phyloP scores from a whole-genome alignment of 306 rosid species.

The Castanea sativa region DNA sequence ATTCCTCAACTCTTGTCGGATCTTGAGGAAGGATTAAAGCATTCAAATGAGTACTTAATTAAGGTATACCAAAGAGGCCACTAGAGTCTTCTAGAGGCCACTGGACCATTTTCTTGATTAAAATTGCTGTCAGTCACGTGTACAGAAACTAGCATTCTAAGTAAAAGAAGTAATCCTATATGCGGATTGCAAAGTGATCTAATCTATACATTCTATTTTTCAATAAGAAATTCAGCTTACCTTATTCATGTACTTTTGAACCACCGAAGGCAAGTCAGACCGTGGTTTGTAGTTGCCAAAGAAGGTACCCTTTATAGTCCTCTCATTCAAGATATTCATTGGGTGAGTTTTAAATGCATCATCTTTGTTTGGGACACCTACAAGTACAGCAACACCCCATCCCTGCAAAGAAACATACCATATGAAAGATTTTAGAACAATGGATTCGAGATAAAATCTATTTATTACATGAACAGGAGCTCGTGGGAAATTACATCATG shows the following conservation, averaged over 20 bases:
- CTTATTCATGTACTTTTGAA: constrained; percentile 68
- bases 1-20: too few relatives aligned
- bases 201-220: not conserved
- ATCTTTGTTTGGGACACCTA: constrained; percentile 82
- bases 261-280: constrained; percentile 68
- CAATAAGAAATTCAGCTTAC: constrained; percentile 5
- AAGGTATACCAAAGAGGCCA: too few relatives aligned
- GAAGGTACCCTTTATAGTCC: constrained; percentile 87
- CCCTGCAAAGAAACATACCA: constrained; percentile 39
- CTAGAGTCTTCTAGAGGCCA: too few relatives aligned
- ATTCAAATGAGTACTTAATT: too few relatives aligned
- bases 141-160: too few relatives aligned
- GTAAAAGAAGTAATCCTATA: too few relatives aligned
- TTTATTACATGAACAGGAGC: too few relatives aligned
- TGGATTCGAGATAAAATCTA: too few relatives aligned
- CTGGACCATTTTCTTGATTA: too few relatives aligned
- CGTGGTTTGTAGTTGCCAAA: constrained; percentile 91
- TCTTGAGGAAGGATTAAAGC: too few relatives aligned
- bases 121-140: too few relatives aligned
- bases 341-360: constrained; percentile 81
- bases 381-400: constrained; percentile 92
- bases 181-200: too few relatives aligned
- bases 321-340: constrained; percentile 65
- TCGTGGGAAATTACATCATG: constrained; percentile 50
- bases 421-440: not conserved